Conservation (phyloP, 2,329 filamentous ascomycete species). For the Xylariales sp. region DNA sequence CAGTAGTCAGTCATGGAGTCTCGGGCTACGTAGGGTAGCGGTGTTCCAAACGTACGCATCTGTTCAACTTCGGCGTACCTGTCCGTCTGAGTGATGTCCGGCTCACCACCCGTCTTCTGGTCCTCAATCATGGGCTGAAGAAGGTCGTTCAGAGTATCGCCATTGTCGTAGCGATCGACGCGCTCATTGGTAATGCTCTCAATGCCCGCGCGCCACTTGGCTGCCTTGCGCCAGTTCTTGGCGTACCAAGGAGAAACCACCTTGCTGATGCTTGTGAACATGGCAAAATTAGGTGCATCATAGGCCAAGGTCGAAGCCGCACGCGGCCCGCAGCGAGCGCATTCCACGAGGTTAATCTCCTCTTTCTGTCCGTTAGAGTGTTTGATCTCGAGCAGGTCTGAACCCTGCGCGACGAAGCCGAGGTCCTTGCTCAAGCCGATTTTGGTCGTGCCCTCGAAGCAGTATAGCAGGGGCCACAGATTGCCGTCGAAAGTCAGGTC, state of each 20-base stretch:
- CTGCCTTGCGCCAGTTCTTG: slow-evolving; percentile 31
- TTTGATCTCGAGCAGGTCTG: slow-evolving; percentile 38
- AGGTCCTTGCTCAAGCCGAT: slow-evolving; percentile 49
- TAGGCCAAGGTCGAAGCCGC: slow-evolving; percentile 45
- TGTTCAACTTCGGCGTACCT: too few relatives aligned
- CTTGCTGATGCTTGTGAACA: slow-evolving; percentile 42
- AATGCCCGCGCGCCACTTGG: slow-evolving; percentile 44
- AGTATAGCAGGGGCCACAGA: slow-evolving; percentile 50
- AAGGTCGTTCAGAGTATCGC: too few relatives aligned
- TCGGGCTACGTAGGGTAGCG: too few relatives aligned
- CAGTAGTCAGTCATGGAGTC: too few relatives aligned
- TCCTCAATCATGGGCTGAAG: slow-evolving; percentile 48
- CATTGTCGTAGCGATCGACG: slow-evolving; percentile 39
- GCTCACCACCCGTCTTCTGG: slow-evolving; percentile 47
- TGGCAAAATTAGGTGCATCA: slow-evolving; percentile 43
- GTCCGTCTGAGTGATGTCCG: slow-evolving; percentile 50
- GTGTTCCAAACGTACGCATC: too few relatives aligned
- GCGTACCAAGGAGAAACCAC: slow-evolving; percentile 41
- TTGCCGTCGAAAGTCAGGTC: slow-evolving; percentile 47
- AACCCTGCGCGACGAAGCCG: slow-evolving; percentile 45
- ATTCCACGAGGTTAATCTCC: slow-evolving; percentile 42
- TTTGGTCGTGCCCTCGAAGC: slow-evolving; percentile 51
- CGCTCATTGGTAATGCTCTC: slow-evolving; percentile 39
- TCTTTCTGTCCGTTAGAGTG: slow-evolving; percentile 40
- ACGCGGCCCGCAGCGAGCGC: slow-evolving; percentile 44